Evolutionary conservation across 2,329 filamentous ascomycete genomes (phyloP), one percentile per base, ranked within the genome.

Genomic region (Xylaria hypoxylon): DNA sequence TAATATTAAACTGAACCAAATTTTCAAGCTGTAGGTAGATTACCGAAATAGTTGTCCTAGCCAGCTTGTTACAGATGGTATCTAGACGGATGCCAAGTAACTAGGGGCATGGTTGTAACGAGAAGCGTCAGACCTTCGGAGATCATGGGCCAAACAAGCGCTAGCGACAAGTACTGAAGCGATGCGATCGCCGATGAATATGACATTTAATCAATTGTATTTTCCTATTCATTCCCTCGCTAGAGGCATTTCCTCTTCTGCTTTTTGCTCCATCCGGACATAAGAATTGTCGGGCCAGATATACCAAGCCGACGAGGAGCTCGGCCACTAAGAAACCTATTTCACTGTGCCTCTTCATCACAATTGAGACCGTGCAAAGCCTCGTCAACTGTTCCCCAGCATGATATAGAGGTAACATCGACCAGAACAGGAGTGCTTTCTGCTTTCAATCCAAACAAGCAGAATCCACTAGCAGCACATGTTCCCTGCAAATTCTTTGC

Each of bases 401-500:
- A 68, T 13, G 51, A 35, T 11, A 61, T 31, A 19, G 63, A 24
- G 19, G 19, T 40, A 13, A 61, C 38, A 3, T 66, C 51, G 8
- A 68, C 17, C 51, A 44, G 17, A 17, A 48, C 26, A 26, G 70
- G 77, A 73, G 57, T 71, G 71, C 33, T 65, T 62, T 24, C 66
- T 47, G 38, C 17, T 40, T 62, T 69, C 64, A 63, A 51, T 10
- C 8, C 59, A 67, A 56, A 67, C 31, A 11, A n/a, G 45, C 67
- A 69, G 28, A 67, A 67, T 1, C 73, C 73, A 38, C 73, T 74
- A 2, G 63, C 73, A 40, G 68, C 71, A 59, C 73, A 74, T 1
- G 17, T 15, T 2, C 60, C 65, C 28, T 59, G 48, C 62, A 70
- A 38, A n/a, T 70, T 70, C 22, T 66, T 40, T 7, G 17, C 70